A percentile compares a stretch with the other conserved stretches of the same genome.
Evolutionary conservation across 441 rosid species (phyloP).

Genomic region (Biscutella laevigata): DNA sequence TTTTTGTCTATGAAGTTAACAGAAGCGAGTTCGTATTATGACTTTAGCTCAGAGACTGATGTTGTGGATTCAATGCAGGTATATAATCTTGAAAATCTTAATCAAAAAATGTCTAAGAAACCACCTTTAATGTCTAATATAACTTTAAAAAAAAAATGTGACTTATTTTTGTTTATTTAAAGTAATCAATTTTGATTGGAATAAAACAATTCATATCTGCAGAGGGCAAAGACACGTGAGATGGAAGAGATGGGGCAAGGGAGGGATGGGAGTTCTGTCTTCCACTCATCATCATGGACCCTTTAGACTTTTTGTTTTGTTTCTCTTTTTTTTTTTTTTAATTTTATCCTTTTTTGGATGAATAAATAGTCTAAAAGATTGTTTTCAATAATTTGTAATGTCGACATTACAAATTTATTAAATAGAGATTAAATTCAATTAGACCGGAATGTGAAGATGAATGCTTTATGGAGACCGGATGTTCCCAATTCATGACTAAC

Average conservation of each 20-base stretch:
- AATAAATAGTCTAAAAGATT: neutral
- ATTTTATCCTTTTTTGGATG: neutral
- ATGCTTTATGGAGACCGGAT: no score
- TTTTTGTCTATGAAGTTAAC: slow-evolving; percentile 60
- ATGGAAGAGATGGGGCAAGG: slow-evolving; percentile 45
- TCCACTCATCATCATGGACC: slow-evolving; percentile 37
- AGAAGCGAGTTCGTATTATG: slow-evolving; percentile 52
- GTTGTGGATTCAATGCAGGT: slow-evolving; percentile 49
- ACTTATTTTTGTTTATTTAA: neutral
- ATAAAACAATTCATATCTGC: neutral
- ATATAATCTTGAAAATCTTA: neutral
- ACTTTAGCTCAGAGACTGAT: slow-evolving; percentile 53
- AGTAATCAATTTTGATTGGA: neutral
- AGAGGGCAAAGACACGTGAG: slow-evolving; percentile 57
- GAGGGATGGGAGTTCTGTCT: slow-evolving; percentile 40
- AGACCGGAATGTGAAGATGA: no score
- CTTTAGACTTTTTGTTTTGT: slow-evolving; percentile 39
- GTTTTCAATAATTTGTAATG: neutral
- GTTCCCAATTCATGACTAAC: no score
- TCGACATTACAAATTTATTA: no score
- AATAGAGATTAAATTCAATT: no score
- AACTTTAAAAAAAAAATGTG: neutral
- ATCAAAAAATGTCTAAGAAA: neutral
- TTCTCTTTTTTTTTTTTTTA: slow-evolving; percentile 16
- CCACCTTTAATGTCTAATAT: neutral